Evolutionary conservation across 345 rosid genomes (phyloP), one percentile per base, ranked within the genome.

Genomic region (Gossypium sturtianum): DNA sequence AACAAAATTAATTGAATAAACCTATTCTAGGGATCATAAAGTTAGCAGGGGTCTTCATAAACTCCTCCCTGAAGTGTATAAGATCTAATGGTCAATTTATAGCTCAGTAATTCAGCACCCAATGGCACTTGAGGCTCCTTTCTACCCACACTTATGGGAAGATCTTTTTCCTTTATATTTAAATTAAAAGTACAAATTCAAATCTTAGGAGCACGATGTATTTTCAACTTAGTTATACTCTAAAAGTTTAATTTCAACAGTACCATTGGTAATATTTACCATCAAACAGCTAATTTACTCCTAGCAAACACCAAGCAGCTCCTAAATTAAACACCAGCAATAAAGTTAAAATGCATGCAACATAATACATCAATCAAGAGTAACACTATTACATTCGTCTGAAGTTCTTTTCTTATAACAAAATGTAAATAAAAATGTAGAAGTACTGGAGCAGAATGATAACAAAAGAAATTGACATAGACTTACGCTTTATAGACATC

Each of bases 401-500:
- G 16, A 16, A 66, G 57, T 29, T 43, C 12, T 66, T 19, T 67
- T 23, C 65, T 54, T 20, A 15, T 10, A 16, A 43, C 0, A 20
- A 49, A 70, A 66, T 58, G 71, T 43, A 41, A 67, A 73, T 52
- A 13, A 76, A 47, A 77, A 70, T 48, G 38, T 38, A 71, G 44
- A 52, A 41, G 49, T 20, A 43, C 16, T 58, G 51, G 44, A 72
- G 53, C 29, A 61, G 15, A n/a, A 13, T 45, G 60, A 57, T 68
- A 61, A 61, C 0, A 11, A 76, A 66, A 70, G 25, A 56, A 51
- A 71, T 47, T 27, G 43, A 81, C 63, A 49, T 4, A 75, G 13
- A 86, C 92, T 84, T 85, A 95, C 99, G 96, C 99, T 88, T 93
- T 95, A 84, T 91, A 95, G 73, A 95, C 99, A 70, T 95, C 99